Conservation (phyloP, 2,329 filamentous ascomycete species). For the Colletotrichum magnum region DNA sequence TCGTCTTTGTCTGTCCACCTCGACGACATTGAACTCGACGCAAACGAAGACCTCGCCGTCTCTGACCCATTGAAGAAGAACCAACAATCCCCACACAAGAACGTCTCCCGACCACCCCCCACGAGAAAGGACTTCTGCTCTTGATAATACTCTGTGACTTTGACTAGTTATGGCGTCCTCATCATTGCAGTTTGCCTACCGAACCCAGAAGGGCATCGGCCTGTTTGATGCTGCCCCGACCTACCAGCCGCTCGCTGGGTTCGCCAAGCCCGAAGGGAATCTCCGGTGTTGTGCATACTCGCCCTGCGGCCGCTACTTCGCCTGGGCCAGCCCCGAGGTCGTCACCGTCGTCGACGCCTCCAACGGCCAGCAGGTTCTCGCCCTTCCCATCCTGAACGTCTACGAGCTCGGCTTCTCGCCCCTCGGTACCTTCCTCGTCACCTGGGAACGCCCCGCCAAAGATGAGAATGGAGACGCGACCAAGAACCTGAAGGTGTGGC, state of each 20-base stretch:
- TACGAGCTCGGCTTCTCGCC: conserved; percentile 97
- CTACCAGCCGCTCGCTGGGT: conserved; percentile 88
- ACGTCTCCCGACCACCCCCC: conserved; percentile 31
- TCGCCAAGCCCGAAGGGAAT: conserved; percentile 90
- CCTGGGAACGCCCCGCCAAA: conserved; percentile 94
- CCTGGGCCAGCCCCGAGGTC: conserved; percentile 90
- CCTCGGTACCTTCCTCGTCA: conserved; percentile 91
- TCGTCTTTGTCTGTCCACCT: conserved; percentile 37
- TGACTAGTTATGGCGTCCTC: conserved; percentile 93
- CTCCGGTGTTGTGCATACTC: conserved; percentile 96
- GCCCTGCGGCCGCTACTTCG: conserved; percentile 94
- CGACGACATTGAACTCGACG: conserved; percentile 18
- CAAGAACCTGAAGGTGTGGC: conserved; percentile 98
- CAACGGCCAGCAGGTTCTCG: conserved; percentile 80
- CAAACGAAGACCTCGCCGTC: conserved; percentile 12
- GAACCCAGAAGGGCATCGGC: conserved; percentile 96
- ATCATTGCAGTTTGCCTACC: conserved; percentile 95
- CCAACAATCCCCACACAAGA: conserved; percentile 40
- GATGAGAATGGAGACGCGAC: conserved; percentile 93
- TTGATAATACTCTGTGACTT: conserved; percentile 77
- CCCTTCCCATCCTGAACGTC: conserved; percentile 84
- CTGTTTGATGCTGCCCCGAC: conserved; percentile 91
- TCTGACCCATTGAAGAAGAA: conserved; percentile 42
- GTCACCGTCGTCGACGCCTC: conserved; percentile 89
- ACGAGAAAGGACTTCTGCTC: conserved; percentile 44